Evolutionary conservation across 768 basidiomycete species (phyloP), one percentile per base, ranked within the genome.

Genomic region (Paxillus rubicundulus): DNA sequence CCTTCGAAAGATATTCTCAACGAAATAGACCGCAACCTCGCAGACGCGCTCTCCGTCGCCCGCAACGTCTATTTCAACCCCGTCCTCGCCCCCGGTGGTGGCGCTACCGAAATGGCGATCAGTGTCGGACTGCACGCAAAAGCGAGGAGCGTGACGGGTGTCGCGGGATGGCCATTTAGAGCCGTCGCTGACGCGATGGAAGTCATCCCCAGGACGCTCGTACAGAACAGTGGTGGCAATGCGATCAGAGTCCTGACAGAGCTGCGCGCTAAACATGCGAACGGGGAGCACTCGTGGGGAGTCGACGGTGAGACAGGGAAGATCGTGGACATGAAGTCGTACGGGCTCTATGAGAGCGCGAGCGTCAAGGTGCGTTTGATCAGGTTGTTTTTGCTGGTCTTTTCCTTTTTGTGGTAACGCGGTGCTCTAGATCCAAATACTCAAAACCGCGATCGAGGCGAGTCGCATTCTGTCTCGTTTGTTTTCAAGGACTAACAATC

Each of bases 61-160:
- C 86, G 96, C 21, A 99, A 98, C 64, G 95, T 93, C 40, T 87
- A 97, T 56, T 98, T 98, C 74, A 91, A 98, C 73, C 97, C 97
- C 3, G 72, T 78, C 5, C 84, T 99, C n/a, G 89, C 88, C 0
- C 96, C 96, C 0, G 96, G 96, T 7, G 95, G 96, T 17, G 96
- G 97, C 39, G 96, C 97, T 21, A 96, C 93, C 4, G 97, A 99
- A 75, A 98, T 98, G 93, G 97, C 96, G 0, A 86, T 98, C 70
- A 86, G 85, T 33, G 92, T 97, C 3, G 92, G 87, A 1, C 70
- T 98, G 58, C 87, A 89, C 45, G 78, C 81, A 9, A 89, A 86
- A 68, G 90, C 91, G 17, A 78, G 88, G 12, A 84, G 76, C 42
- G 78, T 97, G 53, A 85, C 85, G 14, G 95, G 96, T 13, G 87